Conservation (phyloP, 805 yeast species). For the Myxozyma geophila region DNA sequence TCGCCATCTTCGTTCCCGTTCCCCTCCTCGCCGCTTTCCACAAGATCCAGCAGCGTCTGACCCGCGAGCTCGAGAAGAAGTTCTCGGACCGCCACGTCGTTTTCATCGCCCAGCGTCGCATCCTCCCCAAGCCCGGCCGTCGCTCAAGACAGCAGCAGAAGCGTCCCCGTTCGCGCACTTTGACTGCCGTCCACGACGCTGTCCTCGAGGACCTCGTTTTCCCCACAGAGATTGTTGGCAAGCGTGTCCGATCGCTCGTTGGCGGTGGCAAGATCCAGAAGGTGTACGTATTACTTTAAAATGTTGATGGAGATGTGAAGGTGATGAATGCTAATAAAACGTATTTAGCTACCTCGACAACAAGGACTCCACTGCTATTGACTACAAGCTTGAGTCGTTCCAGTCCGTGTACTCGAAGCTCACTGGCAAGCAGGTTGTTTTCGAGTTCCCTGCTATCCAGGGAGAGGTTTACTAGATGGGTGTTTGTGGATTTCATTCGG, state of each 20-base stretch:
- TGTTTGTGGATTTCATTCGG: background rate
- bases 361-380: conserved; percentile 95
- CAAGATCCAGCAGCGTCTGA: conserved; percentile 88
- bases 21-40: conserved; percentile 92
- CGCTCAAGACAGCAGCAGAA: conserved; percentile 89
- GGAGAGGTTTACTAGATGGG: conserved; percentile 46
- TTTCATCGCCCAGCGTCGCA: conserved; percentile 99
- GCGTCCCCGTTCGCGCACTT: conserved; percentile 99
- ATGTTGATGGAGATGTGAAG: background rate
- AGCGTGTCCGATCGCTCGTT: conserved; percentile 98
- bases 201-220: conserved; percentile 97
- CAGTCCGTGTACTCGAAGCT: conserved; percentile 97
- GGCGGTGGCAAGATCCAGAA: conserved; percentile 99
- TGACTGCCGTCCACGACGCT: conserved; percentile 98
- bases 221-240: conserved; percentile 99
- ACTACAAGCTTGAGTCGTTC: conserved; percentile 99
- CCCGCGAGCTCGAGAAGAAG: conserved; percentile 99
- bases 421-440: conserved; percentile 99
- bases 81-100: conserved; percentile 99
- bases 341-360: conserved; percentile 73
- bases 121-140: conserved; percentile 98
- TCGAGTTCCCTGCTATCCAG: conserved; percentile 73
- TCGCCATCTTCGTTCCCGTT: conserved; percentile 97
- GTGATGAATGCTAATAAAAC: background rate
- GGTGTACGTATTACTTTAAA: conserved; percentile 50